Base-by-base conservation (phyloP, 148 eudicot genomes). In the Rhododendron williamsianum region DNA sequence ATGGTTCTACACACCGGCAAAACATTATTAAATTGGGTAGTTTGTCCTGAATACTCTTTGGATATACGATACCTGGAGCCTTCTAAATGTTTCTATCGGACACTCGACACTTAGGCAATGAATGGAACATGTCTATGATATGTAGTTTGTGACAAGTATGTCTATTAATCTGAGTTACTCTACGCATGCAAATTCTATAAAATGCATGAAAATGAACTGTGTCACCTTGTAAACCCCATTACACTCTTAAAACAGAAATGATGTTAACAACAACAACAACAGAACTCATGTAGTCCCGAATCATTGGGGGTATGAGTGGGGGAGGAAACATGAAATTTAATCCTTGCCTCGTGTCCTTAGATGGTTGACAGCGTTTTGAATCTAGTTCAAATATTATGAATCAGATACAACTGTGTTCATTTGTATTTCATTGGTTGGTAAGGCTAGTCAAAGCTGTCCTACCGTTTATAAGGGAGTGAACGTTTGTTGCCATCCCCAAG, bases 391-490 rank as follows among this genome's bases (percentile, higher is more conserved):
- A 63, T 23, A 63, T n/a, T 63, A 63, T n/a, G 3, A 63, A 63
- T 9, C 30, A 63, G 71, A 63, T 7, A n/a, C 12, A 63, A 0
- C 30, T 8, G 25, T 23, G 41, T 18, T 41, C 45, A 76, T 41
- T 76, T 41, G 79, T 41, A 76, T 19, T 41, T 76, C 79, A 19
- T 35, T 18, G 9, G 79, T 38, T 76, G 51, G 25, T 76, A 41
- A 36, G 79, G 13, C 79, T 41, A 76, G 79, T 76, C 25, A 48
- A 76, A 41, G 46, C 45, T 76, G 49, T 76, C 79, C 79, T 74
- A 38, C 41, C 1, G 25, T 41, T 41, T 38, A 36, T 41, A 19
- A 1, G 79, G 79, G 12, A 76, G 19, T 25, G 13, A 6, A 76
- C 27, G 23, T 76, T 76, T 8, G 25, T 76, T 11, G 49, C 27